Conservation (phyloP, 768 basidiomycete genomes). For the Guyanaporus albipodus region DNA sequence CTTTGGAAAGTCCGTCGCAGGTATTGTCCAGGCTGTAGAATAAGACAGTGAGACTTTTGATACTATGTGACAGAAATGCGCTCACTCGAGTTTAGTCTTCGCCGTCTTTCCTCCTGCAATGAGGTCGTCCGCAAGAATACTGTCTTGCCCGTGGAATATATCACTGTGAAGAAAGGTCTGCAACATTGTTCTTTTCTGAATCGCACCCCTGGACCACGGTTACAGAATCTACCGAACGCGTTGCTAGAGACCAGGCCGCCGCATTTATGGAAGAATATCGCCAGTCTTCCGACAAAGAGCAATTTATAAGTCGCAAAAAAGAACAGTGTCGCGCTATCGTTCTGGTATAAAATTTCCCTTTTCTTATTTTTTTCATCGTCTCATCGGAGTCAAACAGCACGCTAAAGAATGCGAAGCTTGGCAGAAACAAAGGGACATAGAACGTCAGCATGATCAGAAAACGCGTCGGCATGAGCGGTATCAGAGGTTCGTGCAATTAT, state of each 20-base stretch:
- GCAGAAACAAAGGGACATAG: not conserved
- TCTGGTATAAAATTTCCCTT: not conserved
- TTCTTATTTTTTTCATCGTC: not conserved
- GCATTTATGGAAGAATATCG: constrained; percentile 8
- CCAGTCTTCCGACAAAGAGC: not conserved
- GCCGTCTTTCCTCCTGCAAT: not conserved
- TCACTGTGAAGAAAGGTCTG: not conserved
- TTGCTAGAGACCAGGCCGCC: constrained; percentile 6
- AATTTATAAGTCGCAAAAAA: constrained; percentile 1
- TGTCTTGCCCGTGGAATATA: not conserved
- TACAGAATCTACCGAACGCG: not conserved
- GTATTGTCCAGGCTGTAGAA: constrained; percentile 7
- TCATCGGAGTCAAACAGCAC: constrained; percentile 1
- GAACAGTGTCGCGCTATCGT: not conserved
- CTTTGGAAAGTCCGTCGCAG: constrained; percentile 11
- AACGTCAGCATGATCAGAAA: not conserved
- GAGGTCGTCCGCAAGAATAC: not conserved
- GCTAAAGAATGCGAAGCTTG: constrained; percentile 1
- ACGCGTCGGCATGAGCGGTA: not conserved
- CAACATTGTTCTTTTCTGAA: not conserved
- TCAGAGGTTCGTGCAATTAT: not conserved
- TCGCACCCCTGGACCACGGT: not conserved
- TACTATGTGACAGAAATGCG: not conserved
- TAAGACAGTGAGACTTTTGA: not conserved
- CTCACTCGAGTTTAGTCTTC: not conserved